Conservation (phyloP, 495 filamentous ascomycete species). For the Elaphomyces granulatus region DNA sequence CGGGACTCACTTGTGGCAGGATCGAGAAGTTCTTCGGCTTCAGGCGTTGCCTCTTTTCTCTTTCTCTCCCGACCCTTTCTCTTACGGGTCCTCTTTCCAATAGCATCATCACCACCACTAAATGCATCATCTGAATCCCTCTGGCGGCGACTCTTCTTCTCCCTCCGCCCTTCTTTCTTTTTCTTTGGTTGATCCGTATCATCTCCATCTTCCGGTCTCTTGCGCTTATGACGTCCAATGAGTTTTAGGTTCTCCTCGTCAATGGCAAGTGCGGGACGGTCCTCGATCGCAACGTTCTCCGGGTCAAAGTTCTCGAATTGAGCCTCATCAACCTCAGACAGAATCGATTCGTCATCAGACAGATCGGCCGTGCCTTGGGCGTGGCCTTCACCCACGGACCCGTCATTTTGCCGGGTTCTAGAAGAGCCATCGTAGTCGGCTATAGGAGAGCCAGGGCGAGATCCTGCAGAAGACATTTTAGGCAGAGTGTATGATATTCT, state of each 20-base stretch:
- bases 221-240: slow-evolving; percentile 64
- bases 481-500: slow-evolving; percentile 4
- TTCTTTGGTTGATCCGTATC: slow-evolving; percentile 45
- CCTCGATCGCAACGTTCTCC: slow-evolving; percentile 57
- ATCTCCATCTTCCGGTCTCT: slow-evolving; percentile 49
- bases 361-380: slow-evolving; percentile 16
- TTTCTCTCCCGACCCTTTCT: slow-evolving; percentile 22
- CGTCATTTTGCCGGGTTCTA: slow-evolving; percentile 2
- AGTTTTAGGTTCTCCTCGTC: slow-evolving; percentile 77
- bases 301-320: slow-evolving; percentile 89
- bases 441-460: slow-evolving; percentile 13
- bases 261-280: slow-evolving; percentile 61
- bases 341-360: slow-evolving; percentile 71
- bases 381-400: slow-evolving; percentile 12
- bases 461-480: slow-evolving; percentile 32
- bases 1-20: slow-evolving; percentile 36
- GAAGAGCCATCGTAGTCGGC: slow-evolving; percentile 6
- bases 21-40: slow-evolving; percentile 49
- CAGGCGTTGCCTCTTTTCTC: slow-evolving; percentile 38
- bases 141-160: slow-evolving; percentile 56
- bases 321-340: slow-evolving; percentile 91
- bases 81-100: slow-evolving; percentile 35
- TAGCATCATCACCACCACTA: slow-evolving; percentile 42
- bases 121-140: slow-evolving; percentile 38
- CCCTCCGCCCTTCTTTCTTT: slow-evolving; percentile 59